Conservation (phyloP, 2,329 filamentous ascomycete genomes). For the Thielaviopsis cerberus region DNA sequence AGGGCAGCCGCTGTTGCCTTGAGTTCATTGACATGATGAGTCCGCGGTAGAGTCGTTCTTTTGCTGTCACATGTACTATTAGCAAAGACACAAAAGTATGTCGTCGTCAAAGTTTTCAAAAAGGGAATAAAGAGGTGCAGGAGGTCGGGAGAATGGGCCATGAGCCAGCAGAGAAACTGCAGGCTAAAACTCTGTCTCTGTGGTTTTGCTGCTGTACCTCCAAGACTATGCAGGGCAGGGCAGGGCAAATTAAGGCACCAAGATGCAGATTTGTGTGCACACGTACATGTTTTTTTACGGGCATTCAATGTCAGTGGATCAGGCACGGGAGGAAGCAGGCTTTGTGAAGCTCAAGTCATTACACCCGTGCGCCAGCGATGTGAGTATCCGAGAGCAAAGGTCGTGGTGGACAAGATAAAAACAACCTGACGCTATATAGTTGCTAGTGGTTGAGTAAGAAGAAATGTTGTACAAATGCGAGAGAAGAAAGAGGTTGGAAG, state of each 20-base stretch:
- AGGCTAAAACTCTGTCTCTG: neutral
- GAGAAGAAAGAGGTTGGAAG: neutral
- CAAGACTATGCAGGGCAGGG: neutral
- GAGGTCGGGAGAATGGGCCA: neutral
- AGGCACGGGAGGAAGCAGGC: neutral
- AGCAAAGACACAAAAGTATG: neutral
- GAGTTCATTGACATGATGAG: constrained; percentile 4
- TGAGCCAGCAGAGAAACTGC: neutral
- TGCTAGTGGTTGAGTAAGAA: neutral
- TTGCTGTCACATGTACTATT: neutral
- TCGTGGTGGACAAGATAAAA: neutral
- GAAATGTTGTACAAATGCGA: neutral
- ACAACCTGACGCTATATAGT: neutral
- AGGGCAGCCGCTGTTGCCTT: constrained; percentile 5
- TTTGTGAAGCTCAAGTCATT: constrained; percentile 4
- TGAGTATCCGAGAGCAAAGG: neutral
- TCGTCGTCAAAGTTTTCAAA: neutral
- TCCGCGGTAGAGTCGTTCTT: neutral
- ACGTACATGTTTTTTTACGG: neutral
- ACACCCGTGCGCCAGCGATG: constrained; percentile 6
- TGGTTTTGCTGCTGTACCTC: neutral
- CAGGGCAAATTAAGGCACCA: neutral
- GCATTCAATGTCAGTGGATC: neutral
- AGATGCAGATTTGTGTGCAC: neutral
- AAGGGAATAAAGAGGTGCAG: neutral